Evolutionary conservation across 2,329 filamentous ascomycete genomes (phyloP), one percentile per base, ranked within the genome.

Genomic region (Xylariaceae sp.): DNA sequence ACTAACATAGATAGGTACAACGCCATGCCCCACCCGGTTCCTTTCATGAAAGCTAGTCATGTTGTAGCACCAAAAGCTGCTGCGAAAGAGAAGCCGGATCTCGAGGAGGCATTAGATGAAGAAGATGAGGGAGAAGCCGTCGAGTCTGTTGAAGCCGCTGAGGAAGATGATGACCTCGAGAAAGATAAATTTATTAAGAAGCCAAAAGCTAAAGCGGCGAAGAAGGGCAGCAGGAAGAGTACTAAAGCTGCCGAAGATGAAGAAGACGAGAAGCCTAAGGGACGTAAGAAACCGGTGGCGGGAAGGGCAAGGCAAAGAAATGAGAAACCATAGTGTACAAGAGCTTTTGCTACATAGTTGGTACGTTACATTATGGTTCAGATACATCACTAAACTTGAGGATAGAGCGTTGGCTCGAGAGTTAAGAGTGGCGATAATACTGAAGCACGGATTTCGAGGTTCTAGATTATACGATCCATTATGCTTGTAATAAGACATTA

Each of bases 161-260:
- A 90, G 3, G 88, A 90, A 12, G 89, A 92, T 50, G 77, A 87
- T n/a, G 77, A 87, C 37, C 73, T 98, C 49, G 91, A 89, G 69
- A 96, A 93, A 71, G 95, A 99, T 75, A 98, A 97, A 74, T 97
- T 96, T 69, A 93, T 98, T 71, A 96, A 95, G 73, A 83, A 89
- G 70, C 91, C 93, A 12, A 97, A 96, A 80, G 86, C 84, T 62
- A 91, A 71, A 54, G 81, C 79, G 56, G 76, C 64, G 48, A 85
- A 85, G 68, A 83, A 85, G 70, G 77, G 78, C 1, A 65, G 69
- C 40, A 74, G 75, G 62, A 77, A 76, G 60, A 54, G 64, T 4
- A 52, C 66, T 49, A 71, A 54, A 60, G 74, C 58, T 44, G 80
- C 79, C 29, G 74, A 71, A 43, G 75, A 78, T n/a, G 77, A 75